Evolutionary conservation across 495 filamentous ascomycete species (phyloP).

Genomic region (Penicillium coffeae): DNA sequence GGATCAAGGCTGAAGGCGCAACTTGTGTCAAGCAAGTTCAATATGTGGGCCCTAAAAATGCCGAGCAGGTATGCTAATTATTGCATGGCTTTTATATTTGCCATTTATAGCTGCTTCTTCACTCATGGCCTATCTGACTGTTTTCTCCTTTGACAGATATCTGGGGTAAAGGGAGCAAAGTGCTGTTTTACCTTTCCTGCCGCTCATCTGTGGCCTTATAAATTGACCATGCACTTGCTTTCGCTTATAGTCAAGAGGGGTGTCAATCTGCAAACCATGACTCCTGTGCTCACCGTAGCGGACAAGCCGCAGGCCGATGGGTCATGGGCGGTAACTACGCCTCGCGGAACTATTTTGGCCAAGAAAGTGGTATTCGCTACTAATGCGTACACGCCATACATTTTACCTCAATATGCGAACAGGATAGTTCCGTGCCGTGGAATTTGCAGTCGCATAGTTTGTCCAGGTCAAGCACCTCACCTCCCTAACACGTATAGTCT

Average conservation of each 20-base stretch:
- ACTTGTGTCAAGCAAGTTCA: too few species aligned
- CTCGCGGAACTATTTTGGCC: background rate
- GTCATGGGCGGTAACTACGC: background rate
- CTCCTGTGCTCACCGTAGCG: background rate
- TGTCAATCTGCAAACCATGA: conserved; percentile 46
- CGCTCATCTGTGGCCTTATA: conserved; percentile 64
- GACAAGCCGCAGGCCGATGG: background rate
- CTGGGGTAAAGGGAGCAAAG: background rate
- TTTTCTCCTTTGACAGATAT: too few species aligned
- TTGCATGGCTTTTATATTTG: too few species aligned
- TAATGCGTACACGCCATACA: background rate
- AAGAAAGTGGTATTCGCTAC: background rate
- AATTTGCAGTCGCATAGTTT: background rate
- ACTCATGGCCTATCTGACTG: too few species aligned
- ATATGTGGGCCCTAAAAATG: too few species aligned
- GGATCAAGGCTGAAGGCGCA: too few species aligned
- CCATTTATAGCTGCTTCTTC: too few species aligned
- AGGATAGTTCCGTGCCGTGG: background rate
- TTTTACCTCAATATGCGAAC: background rate
- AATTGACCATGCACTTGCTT: conserved; percentile 58
- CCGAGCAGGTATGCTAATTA: too few species aligned
- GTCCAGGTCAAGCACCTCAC: too few species aligned
- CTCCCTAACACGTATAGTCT: conserved; percentile 30
- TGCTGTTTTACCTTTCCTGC: conserved; percentile 38
- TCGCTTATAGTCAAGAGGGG: conserved; percentile 21